A percentile compares a stretch with the other conserved stretches of the same genome.
Evolutionary conservation across 768 basidiomycete species (phyloP).

Genomic region (Lentinula lateritia): DNA sequence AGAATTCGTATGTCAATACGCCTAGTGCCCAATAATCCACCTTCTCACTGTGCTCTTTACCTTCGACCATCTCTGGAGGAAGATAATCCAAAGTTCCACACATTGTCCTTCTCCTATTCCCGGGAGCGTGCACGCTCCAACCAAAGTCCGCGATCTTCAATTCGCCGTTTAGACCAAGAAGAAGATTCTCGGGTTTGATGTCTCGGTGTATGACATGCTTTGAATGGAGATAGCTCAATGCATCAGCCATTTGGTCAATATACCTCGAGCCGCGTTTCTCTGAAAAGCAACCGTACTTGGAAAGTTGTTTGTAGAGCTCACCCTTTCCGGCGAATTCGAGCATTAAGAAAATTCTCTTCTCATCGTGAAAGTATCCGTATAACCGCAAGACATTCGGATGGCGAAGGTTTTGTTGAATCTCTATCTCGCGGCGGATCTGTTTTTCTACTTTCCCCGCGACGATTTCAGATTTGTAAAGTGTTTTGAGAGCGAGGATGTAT

Average conservation of each 20-base stretch:
- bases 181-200: constrained; percentile 97
- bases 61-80: constrained; percentile 98
- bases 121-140: constrained; percentile 96
- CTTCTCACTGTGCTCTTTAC: constrained; percentile 78
- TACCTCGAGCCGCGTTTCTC: constrained; percentile 88
- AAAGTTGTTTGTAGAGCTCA: constrained; percentile 94
- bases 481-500: constrained; percentile 96
- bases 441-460: constrained; percentile 90
- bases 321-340: constrained; percentile 97
- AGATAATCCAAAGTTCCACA: constrained; percentile 97
- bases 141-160: constrained; percentile 99
- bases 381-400: constrained; percentile 93
- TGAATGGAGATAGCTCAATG: constrained; percentile 81
- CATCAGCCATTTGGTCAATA: constrained; percentile 98
- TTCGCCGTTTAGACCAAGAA: constrained; percentile 92
- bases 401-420: constrained; percentile 94
- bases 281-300: constrained; percentile 78
- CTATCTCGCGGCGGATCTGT: constrained; percentile 95
- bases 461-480: constrained; percentile 94
- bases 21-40: constrained; percentile 98
- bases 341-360: constrained; percentile 96
- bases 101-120: constrained; percentile 82
- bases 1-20: constrained; percentile 93
- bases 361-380: constrained; percentile 98
- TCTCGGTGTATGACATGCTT: constrained; percentile 99